Evolutionary conservation across 345 rosid species (phyloP), one percentile per base, ranked within the genome.

Genomic region (Aegle marmelos): DNA sequence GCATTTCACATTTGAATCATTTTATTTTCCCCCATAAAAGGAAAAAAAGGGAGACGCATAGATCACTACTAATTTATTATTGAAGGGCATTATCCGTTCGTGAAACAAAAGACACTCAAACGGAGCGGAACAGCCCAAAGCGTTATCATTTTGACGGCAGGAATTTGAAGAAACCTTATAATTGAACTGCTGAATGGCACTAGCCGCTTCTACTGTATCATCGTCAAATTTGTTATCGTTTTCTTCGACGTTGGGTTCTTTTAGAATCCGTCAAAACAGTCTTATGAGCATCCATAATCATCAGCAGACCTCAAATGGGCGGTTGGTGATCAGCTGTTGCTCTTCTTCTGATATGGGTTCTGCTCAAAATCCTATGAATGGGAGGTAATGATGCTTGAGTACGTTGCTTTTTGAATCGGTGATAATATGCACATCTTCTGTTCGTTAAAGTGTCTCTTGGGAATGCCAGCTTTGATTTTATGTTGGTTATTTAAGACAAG

Each of bases 301-400:
- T 9, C 65, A 57, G 36, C 85, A 56, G 50, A 72, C 77, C 78
- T 77, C 60, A 6, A 64, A 48, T 81, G 83, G 87, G 73, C 86
- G 88, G 61, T 16, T 77, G 76, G 48, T 81, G 56, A 53, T 87
- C 76, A 82, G 74, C 78, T 89, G 93, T 78, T 87, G 92, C 22
- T 85, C 91, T 5, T 88, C 90, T 62, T 80, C 92, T 27, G 81
- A 82, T 31, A 76, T 69, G 69, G 91, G 88, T 84, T 80, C 92
- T 22, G 7, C 80, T 65, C 79, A 95, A 31, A 88, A 90, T 25
- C 78, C 88, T 64, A 13, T 82, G 74, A 90, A 83, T 58, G 30
- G 81, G 5, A 92, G 92, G 98, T 91, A 58, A 70, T 30, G 16
- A 0, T 17, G 37, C 34, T 0, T 1, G 27, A 22, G 30, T 39